Evolutionary conservation across 2,329 filamentous ascomycete species (phyloP).

Genomic region (Zasmidium citrigriseum): DNA sequence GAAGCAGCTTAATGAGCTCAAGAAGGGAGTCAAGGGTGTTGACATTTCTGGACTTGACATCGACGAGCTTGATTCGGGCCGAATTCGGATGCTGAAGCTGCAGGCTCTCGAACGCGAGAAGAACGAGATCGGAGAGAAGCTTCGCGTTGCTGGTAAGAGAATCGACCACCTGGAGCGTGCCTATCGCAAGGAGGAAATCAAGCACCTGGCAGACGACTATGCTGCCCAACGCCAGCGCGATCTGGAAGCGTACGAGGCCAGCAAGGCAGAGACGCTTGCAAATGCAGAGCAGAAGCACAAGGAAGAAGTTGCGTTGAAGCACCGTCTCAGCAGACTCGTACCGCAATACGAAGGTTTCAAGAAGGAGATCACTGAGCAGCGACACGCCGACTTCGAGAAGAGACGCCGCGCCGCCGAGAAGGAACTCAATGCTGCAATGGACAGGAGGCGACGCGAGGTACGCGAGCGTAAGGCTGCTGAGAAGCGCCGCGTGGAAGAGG

Average conservation of each 20-base stretch:
- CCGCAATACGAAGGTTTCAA: slow-evolving; percentile 83
- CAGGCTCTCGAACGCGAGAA: slow-evolving; percentile 97
- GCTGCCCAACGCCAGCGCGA: slow-evolving; percentile 78
- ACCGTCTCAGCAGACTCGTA: slow-evolving; percentile 83
- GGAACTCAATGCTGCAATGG: slow-evolving; percentile 90
- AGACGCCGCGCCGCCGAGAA: slow-evolving; percentile 87
- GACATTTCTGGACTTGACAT: slow-evolving; percentile 87
- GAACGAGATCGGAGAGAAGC: slow-evolving; percentile 88
- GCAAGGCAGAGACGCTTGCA: slow-evolving; percentile 74
- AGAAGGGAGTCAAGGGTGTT: slow-evolving; percentile 80
- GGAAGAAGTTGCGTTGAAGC: slow-evolving; percentile 89
- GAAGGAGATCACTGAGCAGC: slow-evolving; percentile 77
- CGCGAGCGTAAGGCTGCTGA: slow-evolving; percentile 81
- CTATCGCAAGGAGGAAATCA: slow-evolving; percentile 91
- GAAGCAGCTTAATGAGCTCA: slow-evolving; percentile 92
- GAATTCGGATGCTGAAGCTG: slow-evolving; percentile 91
- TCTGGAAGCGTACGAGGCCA: slow-evolving; percentile 74
- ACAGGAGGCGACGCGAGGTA: slow-evolving; percentile 81
- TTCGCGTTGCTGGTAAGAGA: slow-evolving; percentile 89
- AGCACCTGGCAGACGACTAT: slow-evolving; percentile 87
- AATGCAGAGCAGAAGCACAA: slow-evolving; percentile 87
- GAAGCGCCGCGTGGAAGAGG: slow-evolving; percentile 81
- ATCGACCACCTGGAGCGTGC: slow-evolving; percentile 97
- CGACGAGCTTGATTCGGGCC: slow-evolving; percentile 60
- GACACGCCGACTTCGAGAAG: slow-evolving; percentile 94